phyloP scores from a whole-genome alignment of 2,329 filamentous ascomycete genomes.

The Graphilbum fragrans region DNA sequence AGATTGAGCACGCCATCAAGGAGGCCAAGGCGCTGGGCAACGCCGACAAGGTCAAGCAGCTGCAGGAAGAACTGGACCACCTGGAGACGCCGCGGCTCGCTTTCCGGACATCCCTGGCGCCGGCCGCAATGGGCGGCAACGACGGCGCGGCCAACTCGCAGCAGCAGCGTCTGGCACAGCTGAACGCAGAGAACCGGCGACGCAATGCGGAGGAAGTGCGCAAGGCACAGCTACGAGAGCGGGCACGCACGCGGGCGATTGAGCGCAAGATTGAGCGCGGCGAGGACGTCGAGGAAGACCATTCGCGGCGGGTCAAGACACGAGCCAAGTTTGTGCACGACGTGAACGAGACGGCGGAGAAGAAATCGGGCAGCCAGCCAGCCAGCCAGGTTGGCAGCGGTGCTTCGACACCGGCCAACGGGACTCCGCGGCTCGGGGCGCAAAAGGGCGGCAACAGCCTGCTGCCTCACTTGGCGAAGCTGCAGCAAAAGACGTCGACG shows the following conservation, averaged over 20 bases:
- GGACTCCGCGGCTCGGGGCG: conserved; percentile 34
- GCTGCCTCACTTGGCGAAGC: conserved; percentile 40
- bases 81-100: conserved; percentile 59
- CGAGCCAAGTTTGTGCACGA: conserved; percentile 58
- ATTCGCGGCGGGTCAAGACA: conserved; percentile 51
- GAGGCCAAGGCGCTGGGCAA: conserved; percentile 55
- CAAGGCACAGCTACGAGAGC: conserved; percentile 76
- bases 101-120: conserved; percentile 53
- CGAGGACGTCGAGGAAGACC: conserved; percentile 46
- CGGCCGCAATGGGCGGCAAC: conserved; percentile 33
- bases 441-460: conserved; percentile 25
- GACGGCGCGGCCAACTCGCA: conserved; percentile 33
- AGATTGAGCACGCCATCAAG: conserved; percentile 51
- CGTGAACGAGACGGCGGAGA: conserved; percentile 35
- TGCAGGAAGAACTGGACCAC: conserved; percentile 49
- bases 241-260: conserved; percentile 46
- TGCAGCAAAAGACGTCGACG: conserved; percentile 34
- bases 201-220: conserved; percentile 84
- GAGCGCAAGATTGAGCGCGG: conserved; percentile 51
- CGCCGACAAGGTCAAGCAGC: conserved; percentile 37
- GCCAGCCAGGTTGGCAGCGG: conserved; percentile 24
- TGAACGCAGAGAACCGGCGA: conserved; percentile 76
- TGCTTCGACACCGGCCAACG: conserved; percentile 34
- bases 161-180: conserved; percentile 69
- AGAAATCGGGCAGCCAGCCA: conserved; percentile 35